phyloP scores from a whole-genome alignment of 2,329 filamentous ascomycete species.

The Alternaria sp. region DNA sequence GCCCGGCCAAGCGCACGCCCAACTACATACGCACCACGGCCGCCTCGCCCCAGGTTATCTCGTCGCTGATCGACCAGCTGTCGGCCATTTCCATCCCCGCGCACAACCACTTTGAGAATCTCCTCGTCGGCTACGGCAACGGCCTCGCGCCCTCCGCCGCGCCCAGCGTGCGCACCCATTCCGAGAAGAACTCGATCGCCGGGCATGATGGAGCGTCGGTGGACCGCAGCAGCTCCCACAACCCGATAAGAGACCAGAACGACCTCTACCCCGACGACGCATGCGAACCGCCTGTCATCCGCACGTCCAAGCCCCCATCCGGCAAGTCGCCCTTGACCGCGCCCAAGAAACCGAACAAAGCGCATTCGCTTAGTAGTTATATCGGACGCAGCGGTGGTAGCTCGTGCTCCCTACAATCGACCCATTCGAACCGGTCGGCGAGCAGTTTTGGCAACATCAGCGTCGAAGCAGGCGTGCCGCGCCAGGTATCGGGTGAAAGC shows the following conservation, averaged over 20 bases:
- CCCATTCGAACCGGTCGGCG: conserved; percentile 42
- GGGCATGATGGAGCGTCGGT: conserved; percentile 64
- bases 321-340: conserved; percentile 76
- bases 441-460: conserved; percentile 52
- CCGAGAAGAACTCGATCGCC: conserved; percentile 25
- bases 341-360: conserved; percentile 52
- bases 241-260: conserved; percentile 57
- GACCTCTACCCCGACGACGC: conserved; percentile 63
- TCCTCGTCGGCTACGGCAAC: conserved; percentile 40
- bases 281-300: conserved; percentile 73
- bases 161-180: conserved; percentile 33
- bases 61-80: conserved; percentile 67
- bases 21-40: conserved; percentile 47
- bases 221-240: conserved; percentile 72
- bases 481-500: conserved; percentile 38
- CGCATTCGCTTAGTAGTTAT: conserved; percentile 64
- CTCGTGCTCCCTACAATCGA: conserved; percentile 45
- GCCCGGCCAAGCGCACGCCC: conserved; percentile 36
- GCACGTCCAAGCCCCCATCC: conserved; percentile 81
- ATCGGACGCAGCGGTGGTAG: conserved; percentile 54
- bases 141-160: conserved; percentile 37
- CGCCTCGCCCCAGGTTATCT: conserved; percentile 72
- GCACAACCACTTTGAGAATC: conserved; percentile 71
- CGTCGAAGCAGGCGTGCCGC: conserved; percentile 43
- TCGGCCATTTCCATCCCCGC: conserved; percentile 68